Evolutionary conservation across 805 yeast genomes (phyloP), one percentile per base, ranked within the genome.

Genomic region (Hanseniaspora vineae): DNA sequence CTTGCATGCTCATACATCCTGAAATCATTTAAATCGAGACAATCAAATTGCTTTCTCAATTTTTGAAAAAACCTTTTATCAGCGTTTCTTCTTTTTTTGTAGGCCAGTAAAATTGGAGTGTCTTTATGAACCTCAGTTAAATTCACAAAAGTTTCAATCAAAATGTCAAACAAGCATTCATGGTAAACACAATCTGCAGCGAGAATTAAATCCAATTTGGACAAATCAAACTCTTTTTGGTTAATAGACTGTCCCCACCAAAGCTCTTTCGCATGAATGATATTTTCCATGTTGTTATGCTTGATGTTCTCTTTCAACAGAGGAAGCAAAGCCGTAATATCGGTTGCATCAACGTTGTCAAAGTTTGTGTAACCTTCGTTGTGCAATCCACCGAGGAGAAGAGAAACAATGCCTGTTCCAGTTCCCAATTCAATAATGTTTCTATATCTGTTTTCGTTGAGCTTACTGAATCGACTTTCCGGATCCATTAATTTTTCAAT

Each of bases 151-250:
- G 81, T 77, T 50, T 65, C 59, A 46, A 73, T 75, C 37, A 77
- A 56, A 39, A 76, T 54, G 4, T 77, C 78, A 54, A 77, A 77
- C 2, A 79, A 77, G 10, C 63, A 55, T 53, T 76, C 81, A 29
- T 73, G 61, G 49, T 77, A 77, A 13, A 77, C 81, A 58, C 81
- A 76, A 57, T 77, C 82, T 0, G 81, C 81, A 5, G 81, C 81
- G 20, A 77, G 55, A 2, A 77, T 59, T 5, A 76, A 59, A 57
- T 75, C 79, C 3, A 68, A 66, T 5, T 58, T 62, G 1, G 54
- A 55, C 46, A 64, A 67, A 0, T 53, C 61, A 5, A 75, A 75
- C 12, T n/a, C 31, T 19, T 18, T 45, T 32, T 15, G 33, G 6
- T 45, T 42, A 20, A 54, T 35, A 1, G 52, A 51, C 23, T 55